These are phyloP conservation scores for Sporothrix mexicana DNA, from an alignment of 2,329 filamentous ascomycete species.

Conservation along the genomic window DNA sequence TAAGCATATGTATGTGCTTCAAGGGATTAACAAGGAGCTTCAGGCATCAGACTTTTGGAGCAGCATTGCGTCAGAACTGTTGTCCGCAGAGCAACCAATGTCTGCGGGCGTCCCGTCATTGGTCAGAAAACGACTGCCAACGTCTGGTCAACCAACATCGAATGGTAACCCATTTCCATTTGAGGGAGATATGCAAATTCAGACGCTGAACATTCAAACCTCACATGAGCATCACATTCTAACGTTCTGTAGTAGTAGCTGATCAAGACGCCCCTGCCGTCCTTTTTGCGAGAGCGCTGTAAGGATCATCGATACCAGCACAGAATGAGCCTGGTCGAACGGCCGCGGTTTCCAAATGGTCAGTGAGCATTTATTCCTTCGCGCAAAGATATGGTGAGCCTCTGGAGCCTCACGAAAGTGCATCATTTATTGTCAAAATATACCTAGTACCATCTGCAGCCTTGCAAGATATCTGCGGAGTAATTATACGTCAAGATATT, in stretches of 20 bases:
- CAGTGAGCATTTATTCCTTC: slow-evolving; percentile 1
- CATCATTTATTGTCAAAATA: neutral
- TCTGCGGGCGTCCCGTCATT: slow-evolving; percentile 15
- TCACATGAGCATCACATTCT: neutral
- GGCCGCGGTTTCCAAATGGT: slow-evolving; percentile 15
- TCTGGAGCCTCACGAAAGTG: neutral
- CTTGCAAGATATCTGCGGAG: neutral
- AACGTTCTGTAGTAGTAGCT: neutral
- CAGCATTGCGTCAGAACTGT: neutral
- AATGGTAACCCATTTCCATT: neutral
- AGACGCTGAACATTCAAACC: neutral
- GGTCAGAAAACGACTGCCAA: slow-evolving; percentile 14
- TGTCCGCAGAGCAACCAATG: neutral
- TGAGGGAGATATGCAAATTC: neutral
- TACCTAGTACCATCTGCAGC: neutral
- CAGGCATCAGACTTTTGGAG: neutral
- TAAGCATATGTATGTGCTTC: slow-evolving; percentile 3
- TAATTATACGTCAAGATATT: too few relatives aligned
- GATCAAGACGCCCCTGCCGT: neutral
- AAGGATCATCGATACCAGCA: slow-evolving; percentile 4
- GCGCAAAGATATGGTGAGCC: slow-evolving; percentile 1
- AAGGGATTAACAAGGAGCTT: neutral
- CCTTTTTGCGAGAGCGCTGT: neutral
- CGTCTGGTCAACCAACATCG: too few relatives aligned
- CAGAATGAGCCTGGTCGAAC: neutral